Conservation (phyloP, 805 yeast species). For the Candida awuae region DNA sequence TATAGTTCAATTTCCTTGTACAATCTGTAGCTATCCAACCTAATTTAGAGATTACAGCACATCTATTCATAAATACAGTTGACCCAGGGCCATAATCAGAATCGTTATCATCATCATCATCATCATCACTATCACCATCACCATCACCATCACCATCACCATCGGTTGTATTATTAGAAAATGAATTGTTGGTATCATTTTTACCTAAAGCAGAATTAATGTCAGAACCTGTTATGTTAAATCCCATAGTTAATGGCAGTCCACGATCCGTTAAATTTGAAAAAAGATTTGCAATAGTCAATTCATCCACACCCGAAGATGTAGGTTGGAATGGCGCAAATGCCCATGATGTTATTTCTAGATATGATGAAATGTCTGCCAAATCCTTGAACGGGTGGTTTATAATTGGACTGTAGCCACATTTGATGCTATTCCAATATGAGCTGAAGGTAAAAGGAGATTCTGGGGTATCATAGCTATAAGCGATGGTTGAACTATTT, state of each 20-base stretch:
- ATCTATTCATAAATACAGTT: constrained; percentile 26
- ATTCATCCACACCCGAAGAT: constrained; percentile 6
- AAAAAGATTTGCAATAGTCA: background rate
- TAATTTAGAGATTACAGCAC: constrained; percentile 32
- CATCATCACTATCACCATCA: too few relatives aligned
- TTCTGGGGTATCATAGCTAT: constrained; percentile 31
- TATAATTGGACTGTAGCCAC: constrained; percentile 67
- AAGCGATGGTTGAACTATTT: constrained; percentile 10
- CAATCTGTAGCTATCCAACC: constrained; percentile 72
- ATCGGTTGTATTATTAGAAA: background rate
- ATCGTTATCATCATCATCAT: constrained; percentile 7
- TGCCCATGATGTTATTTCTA: constrained; percentile 52
- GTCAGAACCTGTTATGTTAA: too few relatives aligned
- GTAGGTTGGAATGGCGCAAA: constrained; percentile 61
- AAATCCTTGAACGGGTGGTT: constrained; percentile 28
- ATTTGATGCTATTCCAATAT: constrained; percentile 33
- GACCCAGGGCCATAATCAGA: too few relatives aligned
- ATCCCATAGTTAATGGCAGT: too few relatives aligned
- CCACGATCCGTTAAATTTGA: background rate
- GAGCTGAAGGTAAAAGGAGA: constrained; percentile 33
- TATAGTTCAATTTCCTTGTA: constrained; percentile 39
- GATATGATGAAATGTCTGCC: constrained; percentile 24
- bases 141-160: background rate
- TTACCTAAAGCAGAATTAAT: too few relatives aligned
- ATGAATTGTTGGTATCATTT: background rate